Evolutionary conservation across 352 stramenopile genomes (phyloP).

Genomic region (Phytophthora foliorum): DNA sequence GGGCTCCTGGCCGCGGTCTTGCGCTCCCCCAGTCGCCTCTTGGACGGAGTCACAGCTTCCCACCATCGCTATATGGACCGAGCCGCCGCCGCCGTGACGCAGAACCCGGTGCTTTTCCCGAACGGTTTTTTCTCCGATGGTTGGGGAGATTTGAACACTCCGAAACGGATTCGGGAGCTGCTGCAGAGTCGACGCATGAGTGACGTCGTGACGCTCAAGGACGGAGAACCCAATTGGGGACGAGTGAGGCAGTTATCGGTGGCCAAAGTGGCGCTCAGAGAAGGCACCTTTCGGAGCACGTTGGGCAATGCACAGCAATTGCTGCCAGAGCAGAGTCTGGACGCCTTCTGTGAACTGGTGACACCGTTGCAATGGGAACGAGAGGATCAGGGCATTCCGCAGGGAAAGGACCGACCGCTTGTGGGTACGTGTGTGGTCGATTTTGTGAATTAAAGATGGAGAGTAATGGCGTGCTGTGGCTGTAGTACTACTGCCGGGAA

Average conservation of each 20-base stretch:
- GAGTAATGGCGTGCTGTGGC: slow-evolving; percentile 23
- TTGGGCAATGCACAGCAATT: slow-evolving; percentile 65
- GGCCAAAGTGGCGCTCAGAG: slow-evolving; percentile 53
- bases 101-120: slow-evolving; percentile 81
- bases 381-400: slow-evolving; percentile 19
- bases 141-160: slow-evolving; percentile 80
- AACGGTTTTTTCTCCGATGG: slow-evolving; percentile 85
- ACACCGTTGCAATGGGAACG: slow-evolving; percentile 67
- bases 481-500: slow-evolving; percentile 74
- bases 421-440: slow-evolving; percentile 39
- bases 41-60: slow-evolving; percentile 65
- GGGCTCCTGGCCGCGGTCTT: slow-evolving; percentile 60
- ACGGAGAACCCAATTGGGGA: slow-evolving; percentile 46
- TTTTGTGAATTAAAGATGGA: not conserved
- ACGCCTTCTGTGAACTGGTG: slow-evolving; percentile 76
- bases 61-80: slow-evolving; percentile 82
- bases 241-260: slow-evolving; percentile 30
- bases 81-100: slow-evolving; percentile 71
- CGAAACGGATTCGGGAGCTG: slow-evolving; percentile 58
- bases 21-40: slow-evolving; percentile 62
- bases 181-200: slow-evolving; percentile 73
- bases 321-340: slow-evolving; percentile 62
- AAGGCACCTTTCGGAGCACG: slow-evolving; percentile 69
- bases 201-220: slow-evolving; percentile 52
- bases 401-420: slow-evolving; percentile 45